Percentiles rank a stretch among this genome's conserved stretches.
Conservation (phyloP, 2,329 filamentous ascomycete species). For the Cordyceps fumosorosea region DNA sequence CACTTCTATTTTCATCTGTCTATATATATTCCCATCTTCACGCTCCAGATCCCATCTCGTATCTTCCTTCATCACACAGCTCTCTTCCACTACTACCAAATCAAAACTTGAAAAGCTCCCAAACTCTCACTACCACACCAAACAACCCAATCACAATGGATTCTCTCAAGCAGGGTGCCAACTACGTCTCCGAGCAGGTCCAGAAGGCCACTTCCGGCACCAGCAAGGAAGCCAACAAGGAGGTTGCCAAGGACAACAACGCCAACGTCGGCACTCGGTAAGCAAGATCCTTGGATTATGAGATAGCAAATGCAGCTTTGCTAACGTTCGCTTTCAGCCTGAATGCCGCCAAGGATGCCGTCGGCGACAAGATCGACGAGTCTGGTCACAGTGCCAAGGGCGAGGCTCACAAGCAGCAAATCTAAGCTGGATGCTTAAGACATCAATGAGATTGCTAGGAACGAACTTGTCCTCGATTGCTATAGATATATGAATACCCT, state of each 20-base stretch:
- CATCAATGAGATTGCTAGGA: background rate
- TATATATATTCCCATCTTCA: conserved; percentile 11
- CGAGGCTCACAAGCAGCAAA: conserved; percentile 35
- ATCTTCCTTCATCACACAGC: conserved; percentile 13
- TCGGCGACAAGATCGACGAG: conserved; percentile 41
- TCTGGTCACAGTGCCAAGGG: conserved; percentile 32
- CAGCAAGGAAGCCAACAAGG: conserved; percentile 65
- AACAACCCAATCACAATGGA: conserved; percentile 36
- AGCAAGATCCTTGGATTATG: conserved; percentile 12
- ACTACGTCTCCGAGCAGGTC: conserved; percentile 58
- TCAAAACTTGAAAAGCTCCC: conserved; percentile 4
- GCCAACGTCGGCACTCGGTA: conserved; percentile 47
- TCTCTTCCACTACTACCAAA: conserved; percentile 8
- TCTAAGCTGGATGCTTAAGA: conserved; percentile 22
- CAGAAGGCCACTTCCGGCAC: conserved; percentile 49
- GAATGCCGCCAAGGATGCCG: conserved; percentile 42
- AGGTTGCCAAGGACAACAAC: conserved; percentile 57
- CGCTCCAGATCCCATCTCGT: conserved; percentile 20
- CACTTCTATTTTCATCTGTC: background rate
- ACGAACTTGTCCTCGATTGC: background rate
- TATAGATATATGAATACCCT: conserved; percentile 5
- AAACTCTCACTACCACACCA: conserved; percentile 4
- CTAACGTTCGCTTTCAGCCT: conserved; percentile 27
- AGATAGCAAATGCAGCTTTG: background rate
- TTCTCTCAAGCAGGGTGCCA: conserved; percentile 53